Conservation (phyloP, 805 yeast genomes). For the Candida stauntonica region DNA sequence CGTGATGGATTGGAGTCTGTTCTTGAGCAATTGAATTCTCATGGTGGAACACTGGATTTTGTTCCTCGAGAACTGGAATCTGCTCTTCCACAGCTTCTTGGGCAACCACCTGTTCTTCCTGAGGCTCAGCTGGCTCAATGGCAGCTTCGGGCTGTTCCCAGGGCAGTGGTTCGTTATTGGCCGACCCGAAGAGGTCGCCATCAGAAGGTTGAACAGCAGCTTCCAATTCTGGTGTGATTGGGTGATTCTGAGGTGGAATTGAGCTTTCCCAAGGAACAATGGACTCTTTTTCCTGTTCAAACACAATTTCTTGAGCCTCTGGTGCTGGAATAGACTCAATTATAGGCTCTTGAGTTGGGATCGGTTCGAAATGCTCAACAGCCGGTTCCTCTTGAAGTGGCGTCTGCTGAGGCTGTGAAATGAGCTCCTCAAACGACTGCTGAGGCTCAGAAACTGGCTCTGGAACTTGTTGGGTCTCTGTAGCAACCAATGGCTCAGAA, state of each 20-base stretch:
- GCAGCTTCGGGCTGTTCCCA: slow-evolving; percentile 6
- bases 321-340: background rate
- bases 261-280: too few relatives aligned
- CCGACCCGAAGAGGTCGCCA: background rate
- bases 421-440: background rate
- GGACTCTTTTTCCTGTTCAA: background rate
- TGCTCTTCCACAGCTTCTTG: background rate
- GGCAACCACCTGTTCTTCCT: background rate
- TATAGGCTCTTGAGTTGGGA: too few relatives aligned
- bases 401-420: background rate
- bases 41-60: too few relatives aligned
- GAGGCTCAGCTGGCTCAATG: background rate
- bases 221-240: background rate
- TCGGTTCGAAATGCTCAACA: too few relatives aligned
- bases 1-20: background rate
- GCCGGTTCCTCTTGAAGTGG: background rate
- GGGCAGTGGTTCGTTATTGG: slow-evolving; percentile 1
- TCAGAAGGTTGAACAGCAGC: background rate
- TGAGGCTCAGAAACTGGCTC: background rate
- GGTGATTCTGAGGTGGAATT: too few relatives aligned
- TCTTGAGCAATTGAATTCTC: background rate
- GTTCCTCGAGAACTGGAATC: too few relatives aligned
- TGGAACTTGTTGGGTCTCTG: background rate
- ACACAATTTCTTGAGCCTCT: background rate
- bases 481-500: background rate